These are phyloP conservation scores for Rhazya stricta DNA, from an alignment of 257 asterid species.

Conservation along the genomic window DNA sequence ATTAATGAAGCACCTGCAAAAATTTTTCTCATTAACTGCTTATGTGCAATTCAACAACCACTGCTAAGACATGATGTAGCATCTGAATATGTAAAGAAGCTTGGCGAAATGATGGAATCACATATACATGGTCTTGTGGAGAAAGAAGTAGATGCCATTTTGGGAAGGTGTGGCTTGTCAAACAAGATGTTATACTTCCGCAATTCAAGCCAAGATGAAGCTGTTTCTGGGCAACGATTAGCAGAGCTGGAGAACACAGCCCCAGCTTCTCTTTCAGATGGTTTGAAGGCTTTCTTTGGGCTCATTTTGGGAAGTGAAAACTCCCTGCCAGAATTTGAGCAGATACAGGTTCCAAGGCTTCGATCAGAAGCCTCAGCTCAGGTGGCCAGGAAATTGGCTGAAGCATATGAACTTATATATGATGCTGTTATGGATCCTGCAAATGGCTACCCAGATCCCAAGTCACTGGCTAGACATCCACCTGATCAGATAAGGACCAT, in stretches of 20 bases:
- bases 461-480: slow-evolving; percentile 87
- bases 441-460: slow-evolving; percentile 72
- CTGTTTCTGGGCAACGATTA: slow-evolving; percentile 38
- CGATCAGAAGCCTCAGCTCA: slow-evolving; percentile 69
- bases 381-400: slow-evolving; percentile 66
- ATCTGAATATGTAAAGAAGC: slow-evolving; percentile 64
- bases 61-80: slow-evolving; percentile 69
- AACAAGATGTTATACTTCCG: slow-evolving; percentile 67
- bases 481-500: slow-evolving; percentile 95
- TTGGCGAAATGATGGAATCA: slow-evolving; percentile 66
- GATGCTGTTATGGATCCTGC: slow-evolving; percentile 71
- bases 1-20: slow-evolving; percentile 80
- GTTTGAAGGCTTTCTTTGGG: slow-evolving; percentile 82
- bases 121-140: slow-evolving; percentile 72
- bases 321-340: slow-evolving; percentile 83
- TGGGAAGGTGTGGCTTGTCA: slow-evolving; percentile 68
- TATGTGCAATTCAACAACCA: slow-evolving; percentile 87
- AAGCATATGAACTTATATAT: slow-evolving; percentile 68
- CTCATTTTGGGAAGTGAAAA: slow-evolving; percentile 80
- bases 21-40: slow-evolving; percentile 86
- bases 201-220: slow-evolving; percentile 21
- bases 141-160: slow-evolving; percentile 64
- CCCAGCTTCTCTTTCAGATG: slow-evolving; percentile 67
- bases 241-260: slow-evolving; percentile 67
- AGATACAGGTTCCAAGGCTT: slow-evolving; percentile 78